A percentile compares a stretch with the other conserved stretches of the same genome.
Conservation (phyloP, 306 rosid genomes). For the Acacia confusa region DNA sequence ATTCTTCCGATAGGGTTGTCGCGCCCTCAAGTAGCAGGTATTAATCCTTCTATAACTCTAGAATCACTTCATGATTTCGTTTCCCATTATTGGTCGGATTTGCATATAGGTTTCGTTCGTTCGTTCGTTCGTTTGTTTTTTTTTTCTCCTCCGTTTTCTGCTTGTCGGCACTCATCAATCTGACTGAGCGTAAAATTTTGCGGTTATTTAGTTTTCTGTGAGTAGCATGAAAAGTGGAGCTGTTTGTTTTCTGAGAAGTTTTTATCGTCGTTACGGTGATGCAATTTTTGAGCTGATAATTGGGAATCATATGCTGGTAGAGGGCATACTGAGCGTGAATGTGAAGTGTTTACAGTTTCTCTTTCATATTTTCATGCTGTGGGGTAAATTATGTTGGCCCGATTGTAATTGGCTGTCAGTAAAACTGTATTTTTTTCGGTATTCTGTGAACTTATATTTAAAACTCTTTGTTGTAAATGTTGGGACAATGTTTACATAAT, state of each 20-base stretch:
- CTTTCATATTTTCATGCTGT: neutral
- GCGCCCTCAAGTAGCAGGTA: slow-evolving; percentile 42
- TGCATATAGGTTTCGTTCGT: neutral
- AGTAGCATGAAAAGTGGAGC: neutral
- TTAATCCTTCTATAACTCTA: slow-evolving; percentile 15
- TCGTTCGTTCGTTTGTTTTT: too few relatives aligned
- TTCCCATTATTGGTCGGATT: neutral
- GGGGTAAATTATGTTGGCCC: neutral
- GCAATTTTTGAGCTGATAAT: neutral
- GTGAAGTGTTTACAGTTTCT: neutral
- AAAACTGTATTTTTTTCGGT: neutral
- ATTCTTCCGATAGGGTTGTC: slow-evolving; percentile 22
- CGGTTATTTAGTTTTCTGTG: neutral
- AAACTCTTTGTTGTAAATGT: neutral
- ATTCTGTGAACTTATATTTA: neutral
- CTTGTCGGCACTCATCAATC: neutral
- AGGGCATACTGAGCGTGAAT: neutral
- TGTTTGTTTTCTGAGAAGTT: neutral
- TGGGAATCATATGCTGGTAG: neutral
- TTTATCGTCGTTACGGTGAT: neutral
- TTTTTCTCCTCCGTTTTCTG: neutral
- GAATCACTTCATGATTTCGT: neutral
- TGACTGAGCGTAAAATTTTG: neutral
- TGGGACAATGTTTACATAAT: neutral
- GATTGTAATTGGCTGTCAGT: neutral